Conservation (phyloP, 371 early-diverging fungal genomes). For the Gilbertella persicaria region DNA sequence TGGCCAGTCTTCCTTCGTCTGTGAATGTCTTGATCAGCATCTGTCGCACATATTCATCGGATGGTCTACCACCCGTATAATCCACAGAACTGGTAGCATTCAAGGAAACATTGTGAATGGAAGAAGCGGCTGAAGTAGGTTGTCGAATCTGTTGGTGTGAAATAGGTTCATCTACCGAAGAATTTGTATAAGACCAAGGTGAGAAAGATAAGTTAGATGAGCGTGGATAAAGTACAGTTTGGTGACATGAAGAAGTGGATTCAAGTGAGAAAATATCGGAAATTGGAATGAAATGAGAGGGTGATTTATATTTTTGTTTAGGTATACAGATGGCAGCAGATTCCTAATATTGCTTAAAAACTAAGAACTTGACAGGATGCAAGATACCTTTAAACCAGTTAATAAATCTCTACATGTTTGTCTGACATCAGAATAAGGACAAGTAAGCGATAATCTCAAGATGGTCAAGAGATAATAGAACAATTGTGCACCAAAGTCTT, state of each 20-base stretch:
- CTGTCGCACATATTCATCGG: slow-evolving; percentile 52
- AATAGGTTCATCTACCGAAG: slow-evolving; percentile 8
- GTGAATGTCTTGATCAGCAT: slow-evolving; percentile 58
- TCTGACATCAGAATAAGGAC: slow-evolving; percentile 64
- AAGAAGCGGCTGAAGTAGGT: not conserved
- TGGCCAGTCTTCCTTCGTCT: slow-evolving; percentile 57
- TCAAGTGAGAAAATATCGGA: slow-evolving; percentile 50
- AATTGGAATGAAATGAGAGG: slow-evolving; percentile 60
- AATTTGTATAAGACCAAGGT: slow-evolving; percentile 42
- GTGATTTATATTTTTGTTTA: slow-evolving; percentile 53
- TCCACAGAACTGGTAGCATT: too few relatives aligned
- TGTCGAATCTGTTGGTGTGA: slow-evolving; percentile 1
- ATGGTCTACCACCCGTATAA: slow-evolving; percentile 42
- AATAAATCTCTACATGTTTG: slow-evolving; percentile 50
- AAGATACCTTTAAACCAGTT: slow-evolving; percentile 43
- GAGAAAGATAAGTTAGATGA: slow-evolving; percentile 45
- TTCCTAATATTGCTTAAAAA: slow-evolving; percentile 23
- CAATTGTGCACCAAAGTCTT: slow-evolving; percentile 35
- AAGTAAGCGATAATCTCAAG: slow-evolving; percentile 54
- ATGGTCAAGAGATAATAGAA: slow-evolving; percentile 58
- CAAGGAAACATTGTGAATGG: slow-evolving; percentile 6
- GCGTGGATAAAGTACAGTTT: slow-evolving; percentile 38
- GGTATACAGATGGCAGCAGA: slow-evolving; percentile 50
- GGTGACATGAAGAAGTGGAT: slow-evolving; percentile 25
- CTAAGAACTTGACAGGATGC: not conserved